Base-by-base conservation (phyloP, 2,329 filamentous ascomycete genomes). In the Fusarium sterilihyphosum region DNA sequence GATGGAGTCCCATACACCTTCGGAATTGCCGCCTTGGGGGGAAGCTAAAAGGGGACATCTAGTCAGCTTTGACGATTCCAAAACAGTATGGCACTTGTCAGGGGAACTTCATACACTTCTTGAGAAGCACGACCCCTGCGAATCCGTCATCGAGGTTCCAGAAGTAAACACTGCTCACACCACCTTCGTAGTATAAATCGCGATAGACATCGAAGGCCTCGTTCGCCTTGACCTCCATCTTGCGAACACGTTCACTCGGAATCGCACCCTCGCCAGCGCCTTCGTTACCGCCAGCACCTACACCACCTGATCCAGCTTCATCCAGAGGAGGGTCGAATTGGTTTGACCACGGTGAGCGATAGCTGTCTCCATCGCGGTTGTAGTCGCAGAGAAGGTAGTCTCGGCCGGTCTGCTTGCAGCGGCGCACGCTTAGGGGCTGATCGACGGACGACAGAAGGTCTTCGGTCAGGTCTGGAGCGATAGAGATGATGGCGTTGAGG, bases 381-480 rank as follows among this genome's bases (percentile, higher is more conserved):
- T 99, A 99, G 89, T 99, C 96, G 88, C 96, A 99, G 80, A 98
- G 93, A 59, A 99, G 91, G 87, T 98, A 99, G 85, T 98, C 96
- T 77, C 96, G 93, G 78, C 95, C 94, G 38, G 94, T 93, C 84
- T 95, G 93, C 78, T 91, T 91, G 88, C 96, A 98, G 76, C 94
- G 93, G 78, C 93, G 92, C 73, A 97, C 90, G 68, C 93, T 92
- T 65, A 99, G 92, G 31, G 96, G 96, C 84, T 98, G 96, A 85
- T 99, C 96, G 78, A 99, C 96, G 31, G 96, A 98, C 76, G 96
- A 96, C 75, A 99, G 94, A 49, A 99, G 94, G 83, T 99, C 96
- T 88, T 99, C 96, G 80, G 96, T 96, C 69, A 99, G 92, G 78
- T 96, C 92, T 22, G 96, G 96, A 50, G 95, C 93, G 73, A 99